Evolutionary conservation across 1,139 yeast species (phyloP).

Genomic region (Kurtzmaniella natalensis): DNA sequence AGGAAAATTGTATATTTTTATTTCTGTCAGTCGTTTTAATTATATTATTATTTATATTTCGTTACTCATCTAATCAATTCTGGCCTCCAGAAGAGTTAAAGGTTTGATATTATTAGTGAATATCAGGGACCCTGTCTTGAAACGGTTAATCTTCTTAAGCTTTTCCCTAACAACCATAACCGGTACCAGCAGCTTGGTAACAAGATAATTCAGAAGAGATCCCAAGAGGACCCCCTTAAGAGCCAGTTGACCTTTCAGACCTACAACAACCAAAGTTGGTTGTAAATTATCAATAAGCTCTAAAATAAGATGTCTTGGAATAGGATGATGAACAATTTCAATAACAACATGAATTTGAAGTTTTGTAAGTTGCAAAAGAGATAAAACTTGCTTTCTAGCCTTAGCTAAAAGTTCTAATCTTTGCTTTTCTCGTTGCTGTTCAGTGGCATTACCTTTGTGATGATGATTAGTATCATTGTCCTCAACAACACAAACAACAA

Average conservation of each 20-base stretch:
- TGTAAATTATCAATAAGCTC: constrained; percentile 79
- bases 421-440: constrained; percentile 43
- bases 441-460: constrained; percentile 38
- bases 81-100: constrained; percentile 46
- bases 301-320: constrained; percentile 78
- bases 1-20: too few relatives aligned
- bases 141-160: constrained; percentile 67
- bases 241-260: constrained; percentile 74
- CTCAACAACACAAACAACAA: constrained; percentile 74
- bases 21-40: too few relatives aligned
- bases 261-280: constrained; percentile 81
- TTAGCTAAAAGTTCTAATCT: constrained; percentile 57
- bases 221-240: constrained; percentile 75
- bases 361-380: constrained; percentile 63
- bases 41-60: constrained; percentile 1
- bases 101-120: constrained; percentile 48
- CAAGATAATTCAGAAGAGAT: constrained; percentile 70
- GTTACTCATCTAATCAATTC: constrained; percentile 30
- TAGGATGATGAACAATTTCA: constrained; percentile 79
- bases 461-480: constrained; percentile 53
- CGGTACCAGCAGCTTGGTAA: constrained; percentile 76
- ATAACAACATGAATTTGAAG: constrained; percentile 72
- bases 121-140: constrained; percentile 44
- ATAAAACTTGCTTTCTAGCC: constrained; percentile 56
- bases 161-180: constrained; percentile 88